Evolutionary conservation across 306 rosid genomes (phyloP).

Genomic region (Dryas drummondii): DNA sequence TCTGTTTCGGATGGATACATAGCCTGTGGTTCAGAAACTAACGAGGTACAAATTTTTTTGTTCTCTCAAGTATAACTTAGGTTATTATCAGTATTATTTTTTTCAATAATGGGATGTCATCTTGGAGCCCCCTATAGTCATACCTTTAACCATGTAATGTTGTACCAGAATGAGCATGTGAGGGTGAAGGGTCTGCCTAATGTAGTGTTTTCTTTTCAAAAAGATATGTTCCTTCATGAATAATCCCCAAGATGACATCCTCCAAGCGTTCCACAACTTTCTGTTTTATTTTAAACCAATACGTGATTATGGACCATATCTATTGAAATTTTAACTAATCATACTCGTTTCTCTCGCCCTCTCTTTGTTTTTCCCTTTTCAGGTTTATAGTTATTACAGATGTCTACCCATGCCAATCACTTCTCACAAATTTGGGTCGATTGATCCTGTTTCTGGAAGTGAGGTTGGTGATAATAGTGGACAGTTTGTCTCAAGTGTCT

Average conservation of each 20-base stretch:
- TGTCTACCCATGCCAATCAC: conserved; percentile 62
- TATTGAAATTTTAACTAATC: background rate
- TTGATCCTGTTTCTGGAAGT: conserved; percentile 51
- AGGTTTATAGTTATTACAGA: conserved; percentile 67
- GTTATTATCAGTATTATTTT: conserved; percentile 1
- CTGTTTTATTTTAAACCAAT: background rate
- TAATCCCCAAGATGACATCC: background rate
- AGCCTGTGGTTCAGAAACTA: conserved; percentile 78
- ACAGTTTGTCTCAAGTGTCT: conserved; percentile 69
- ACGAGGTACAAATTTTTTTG: conserved; percentile 48
- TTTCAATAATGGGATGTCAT: conserved; percentile 4
- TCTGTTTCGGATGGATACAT: conserved; percentile 64
- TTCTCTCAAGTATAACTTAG: background rate
- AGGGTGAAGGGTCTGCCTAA: background rate
- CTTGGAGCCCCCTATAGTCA: background rate
- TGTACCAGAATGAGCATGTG: background rate
- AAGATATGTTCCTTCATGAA: background rate
- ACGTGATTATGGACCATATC: background rate
- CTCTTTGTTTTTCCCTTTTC: conserved; percentile 25
- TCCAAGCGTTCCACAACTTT: background rate
- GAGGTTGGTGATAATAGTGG: conserved; percentile 39
- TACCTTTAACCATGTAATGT: background rate
- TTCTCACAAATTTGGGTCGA: conserved; percentile 51
- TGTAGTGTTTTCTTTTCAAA: background rate
- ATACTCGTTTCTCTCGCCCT: background rate